Conservation (phyloP, 1,284 basidiomycete genomes). For the Sphaerobolus stellatus region DNA sequence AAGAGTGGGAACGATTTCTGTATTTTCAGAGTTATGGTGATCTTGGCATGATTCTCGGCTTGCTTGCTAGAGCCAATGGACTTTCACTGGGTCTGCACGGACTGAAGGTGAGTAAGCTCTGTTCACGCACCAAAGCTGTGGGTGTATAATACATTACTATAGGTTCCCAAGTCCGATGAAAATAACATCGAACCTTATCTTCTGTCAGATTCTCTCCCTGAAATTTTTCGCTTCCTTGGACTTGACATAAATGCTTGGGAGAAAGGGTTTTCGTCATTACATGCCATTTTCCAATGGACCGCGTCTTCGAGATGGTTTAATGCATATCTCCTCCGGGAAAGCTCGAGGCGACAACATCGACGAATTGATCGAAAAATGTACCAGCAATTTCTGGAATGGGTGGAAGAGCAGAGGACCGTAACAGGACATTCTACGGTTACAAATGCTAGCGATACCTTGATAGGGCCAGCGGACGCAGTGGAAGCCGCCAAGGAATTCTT, state of each 20-base stretch:
- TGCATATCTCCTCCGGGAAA: constrained; percentile 32
- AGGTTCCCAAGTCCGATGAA: constrained; percentile 19
- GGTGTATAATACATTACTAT: constrained; percentile 17
- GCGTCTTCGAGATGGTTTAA: constrained; percentile 52
- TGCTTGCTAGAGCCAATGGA: constrained; percentile 51
- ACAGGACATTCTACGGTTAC: no score
- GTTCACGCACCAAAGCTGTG: not conserved
- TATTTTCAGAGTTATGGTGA: constrained; percentile 67
- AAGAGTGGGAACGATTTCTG: constrained; percentile 47
- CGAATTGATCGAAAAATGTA: constrained; percentile 55
- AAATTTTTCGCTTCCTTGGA: constrained; percentile 55
- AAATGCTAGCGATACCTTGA: no score
- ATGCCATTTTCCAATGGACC: constrained; percentile 57
- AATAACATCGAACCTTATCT: constrained; percentile 23
- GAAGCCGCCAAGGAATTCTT: constrained; percentile 38
- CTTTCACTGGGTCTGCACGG: constrained; percentile 52
- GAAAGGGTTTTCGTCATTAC: constrained; percentile 52
- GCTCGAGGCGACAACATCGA: constrained; percentile 38
- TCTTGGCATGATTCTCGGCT: constrained; percentile 62
- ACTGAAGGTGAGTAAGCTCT: constrained; percentile 49
- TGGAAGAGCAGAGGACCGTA: constrained; percentile 23
- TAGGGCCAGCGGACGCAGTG: not conserved
- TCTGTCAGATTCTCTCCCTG: constrained; percentile 39
- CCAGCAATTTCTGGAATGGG: constrained; percentile 54
- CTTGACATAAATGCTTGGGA: constrained; percentile 51